Percentiles rank a stretch among this genome's conserved stretches.
Evolutionary conservation across 2,329 filamentous ascomycete genomes (phyloP).

Genomic region (Phaeosphaeria sp.): DNA sequence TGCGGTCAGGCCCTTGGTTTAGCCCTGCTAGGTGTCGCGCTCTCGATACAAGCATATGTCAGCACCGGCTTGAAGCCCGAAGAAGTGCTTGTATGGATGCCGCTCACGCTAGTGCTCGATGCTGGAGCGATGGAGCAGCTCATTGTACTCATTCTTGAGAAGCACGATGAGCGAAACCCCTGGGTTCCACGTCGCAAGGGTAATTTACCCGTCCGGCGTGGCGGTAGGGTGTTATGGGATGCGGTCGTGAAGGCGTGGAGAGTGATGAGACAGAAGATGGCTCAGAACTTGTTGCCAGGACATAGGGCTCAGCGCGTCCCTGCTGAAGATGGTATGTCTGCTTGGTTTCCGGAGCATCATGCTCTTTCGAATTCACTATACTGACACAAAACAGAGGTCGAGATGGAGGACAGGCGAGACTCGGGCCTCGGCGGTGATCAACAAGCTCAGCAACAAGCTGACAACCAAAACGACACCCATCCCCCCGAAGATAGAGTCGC

Average conservation of each 20-base stretch:
- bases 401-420: not conserved
- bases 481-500: not conserved
- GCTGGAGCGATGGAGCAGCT: slow-evolving; percentile 19
- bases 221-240: slow-evolving; percentile 2
- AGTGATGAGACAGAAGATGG: not conserved
- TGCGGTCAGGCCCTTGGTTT: slow-evolving; percentile 9
- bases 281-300: not conserved
- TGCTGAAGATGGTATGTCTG: not conserved
- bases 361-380: not conserved
- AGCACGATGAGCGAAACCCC: slow-evolving; percentile 1
- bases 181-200: not conserved
- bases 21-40: slow-evolving; percentile 12
- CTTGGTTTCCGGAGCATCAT: not conserved
- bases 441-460: not conserved
- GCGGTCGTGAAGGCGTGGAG: not conserved
- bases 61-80: slow-evolving; percentile 9
- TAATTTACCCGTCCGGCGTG: not conserved
- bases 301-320: not conserved
- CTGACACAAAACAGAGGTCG: not conserved
- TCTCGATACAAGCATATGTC: slow-evolving; percentile 14
- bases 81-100: slow-evolving; percentile 21
- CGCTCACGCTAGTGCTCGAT: slow-evolving; percentile 14
- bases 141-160: slow-evolving; percentile 15
- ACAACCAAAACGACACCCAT: too few species aligned
- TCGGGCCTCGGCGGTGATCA: not conserved